Evolutionary conservation across 1,284 basidiomycete genomes (phyloP), one percentile per base, ranked within the genome.

Genomic region (Puccinia hordei): DNA sequence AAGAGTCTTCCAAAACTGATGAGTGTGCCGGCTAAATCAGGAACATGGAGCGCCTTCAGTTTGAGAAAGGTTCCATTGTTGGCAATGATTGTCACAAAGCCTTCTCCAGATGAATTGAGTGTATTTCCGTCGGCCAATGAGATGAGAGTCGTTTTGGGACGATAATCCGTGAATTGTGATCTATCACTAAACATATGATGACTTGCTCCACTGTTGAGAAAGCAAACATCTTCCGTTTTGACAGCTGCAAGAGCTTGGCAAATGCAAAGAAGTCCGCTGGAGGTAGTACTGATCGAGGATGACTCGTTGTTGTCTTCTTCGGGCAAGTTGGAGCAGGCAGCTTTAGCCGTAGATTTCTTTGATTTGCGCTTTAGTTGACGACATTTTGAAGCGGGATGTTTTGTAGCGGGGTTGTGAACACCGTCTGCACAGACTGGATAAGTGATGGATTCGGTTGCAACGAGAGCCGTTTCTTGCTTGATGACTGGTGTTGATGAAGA

Each of bases 161-260:
- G 13, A 12, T 65, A 65, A 0, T 65, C 38, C 13, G 38, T 3
- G 38, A 65, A 65, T 41, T 22, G n/a, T 0, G 33, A 38, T 30
- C 33, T 35, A 24, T 65, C 61, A 10, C 61, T 38, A n/a, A 65
- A 65, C 61, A 65, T 65, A 10, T 65, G 61, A 1, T 65, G 61
- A 22, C 35, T 38, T 5, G 61, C 61, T 13, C 61, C 61, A 17
- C 61, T 38, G 61, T 65, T 33, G 17, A 65, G 61, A 17, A 65
- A 65, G 17, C 33, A 35, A 0, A 17, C 24, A 12, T 65, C 33
- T 19, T 30, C 2, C 4, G 33, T 1, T 38, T 65, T 35, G n/a
- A 35, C 38, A 0, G 61, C 33, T 2, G 61, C n/a, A 0, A 38
- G 10, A 0, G 61, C 61, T 9, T 33, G 13, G 0, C 35, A 12